Evolutionary conservation across 768 basidiomycete species (phyloP).

Genomic region (Lentinula edodes): DNA sequence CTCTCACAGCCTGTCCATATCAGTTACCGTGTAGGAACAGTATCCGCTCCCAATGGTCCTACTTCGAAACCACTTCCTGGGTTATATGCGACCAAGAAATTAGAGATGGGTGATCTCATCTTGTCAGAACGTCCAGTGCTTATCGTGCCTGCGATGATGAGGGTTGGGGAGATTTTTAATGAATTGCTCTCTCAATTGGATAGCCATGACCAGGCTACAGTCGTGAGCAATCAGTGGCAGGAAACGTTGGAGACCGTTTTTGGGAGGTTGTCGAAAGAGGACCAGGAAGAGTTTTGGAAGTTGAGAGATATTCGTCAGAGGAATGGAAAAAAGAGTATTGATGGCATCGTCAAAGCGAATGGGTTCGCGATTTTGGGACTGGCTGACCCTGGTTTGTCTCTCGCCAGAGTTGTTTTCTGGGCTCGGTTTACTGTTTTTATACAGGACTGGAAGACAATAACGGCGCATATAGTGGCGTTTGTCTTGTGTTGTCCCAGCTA

Average conservation of each 20-base stretch:
- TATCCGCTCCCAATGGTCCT: not conserved
- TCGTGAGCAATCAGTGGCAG: conserved; percentile 15
- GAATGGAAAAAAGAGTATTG: conserved; percentile 28
- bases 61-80: conserved; percentile 11
- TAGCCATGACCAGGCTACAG: not conserved
- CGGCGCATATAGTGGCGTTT: conserved; percentile 20
- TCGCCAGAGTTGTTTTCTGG: not conserved
- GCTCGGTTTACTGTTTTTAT: not conserved
- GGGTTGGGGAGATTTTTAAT: not conserved
- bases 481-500: conserved; percentile 25
- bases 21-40: not conserved
- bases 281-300: conserved; percentile 22
- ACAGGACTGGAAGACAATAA: not conserved
- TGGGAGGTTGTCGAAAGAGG: conserved; percentile 17
- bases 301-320: conserved; percentile 24
- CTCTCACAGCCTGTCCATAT: not conserved
- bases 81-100: conserved; percentile 23
- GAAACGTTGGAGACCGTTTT: conserved; percentile 15
- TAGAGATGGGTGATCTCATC: conserved; percentile 26
- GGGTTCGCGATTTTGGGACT: conserved; percentile 17
- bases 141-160: conserved; percentile 13
- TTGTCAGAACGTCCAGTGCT: conserved; percentile 33
- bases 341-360: conserved; percentile 30
- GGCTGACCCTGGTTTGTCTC: conserved; percentile 12
- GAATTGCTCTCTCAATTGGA: not conserved